A percentile compares a stretch with the other conserved stretches of the same genome.
These are phyloP conservation scores for Chrysoporthe deuterocubensis DNA, from an alignment of 2,329 filamentous ascomycete species.

Conservation along the genomic window DNA sequence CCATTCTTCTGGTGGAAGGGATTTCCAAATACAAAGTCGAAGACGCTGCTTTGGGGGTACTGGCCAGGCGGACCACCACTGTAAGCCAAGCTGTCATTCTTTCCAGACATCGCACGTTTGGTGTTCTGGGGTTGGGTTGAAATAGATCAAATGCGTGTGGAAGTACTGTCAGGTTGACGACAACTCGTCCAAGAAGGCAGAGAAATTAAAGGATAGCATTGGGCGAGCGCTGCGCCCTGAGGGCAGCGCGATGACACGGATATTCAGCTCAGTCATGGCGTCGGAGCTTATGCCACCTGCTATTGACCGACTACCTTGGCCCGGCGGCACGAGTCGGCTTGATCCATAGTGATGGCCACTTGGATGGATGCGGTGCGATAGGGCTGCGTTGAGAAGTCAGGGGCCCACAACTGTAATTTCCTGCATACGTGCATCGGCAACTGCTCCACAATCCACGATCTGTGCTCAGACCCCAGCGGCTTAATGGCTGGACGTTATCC, in stretches of 20 bases:
- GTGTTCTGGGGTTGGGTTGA: background rate
- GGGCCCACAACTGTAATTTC: background rate
- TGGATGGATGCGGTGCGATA: background rate
- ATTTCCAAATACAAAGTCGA: slow-evolving; percentile 44
- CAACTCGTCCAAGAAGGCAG: background rate
- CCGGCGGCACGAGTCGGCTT: slow-evolving; percentile 22
- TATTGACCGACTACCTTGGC: slow-evolving; percentile 18
- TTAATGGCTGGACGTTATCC: slow-evolving; percentile 11
- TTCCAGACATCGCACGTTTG: slow-evolving; percentile 10
- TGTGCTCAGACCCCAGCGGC: slow-evolving; percentile 1
- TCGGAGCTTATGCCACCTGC: slow-evolving; percentile 1
- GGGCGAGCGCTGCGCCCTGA: background rate
- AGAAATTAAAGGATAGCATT: background rate
- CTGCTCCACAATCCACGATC: background rate
- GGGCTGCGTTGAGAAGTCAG: background rate
- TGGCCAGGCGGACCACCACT: slow-evolving; percentile 32
- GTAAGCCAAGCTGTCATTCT: slow-evolving; percentile 28
- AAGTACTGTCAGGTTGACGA: background rate
- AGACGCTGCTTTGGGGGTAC: slow-evolving; percentile 38
- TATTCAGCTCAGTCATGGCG: background rate
- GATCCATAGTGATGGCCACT: background rate
- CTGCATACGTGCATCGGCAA: slow-evolving; percentile 3
- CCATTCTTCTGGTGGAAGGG: slow-evolving; percentile 41
- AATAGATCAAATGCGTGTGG: background rate
- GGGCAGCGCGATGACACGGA: background rate